phyloP scores from a whole-genome alignment of 139 green algal genomes.

The Chlamydomonas schloesseri region DNA sequence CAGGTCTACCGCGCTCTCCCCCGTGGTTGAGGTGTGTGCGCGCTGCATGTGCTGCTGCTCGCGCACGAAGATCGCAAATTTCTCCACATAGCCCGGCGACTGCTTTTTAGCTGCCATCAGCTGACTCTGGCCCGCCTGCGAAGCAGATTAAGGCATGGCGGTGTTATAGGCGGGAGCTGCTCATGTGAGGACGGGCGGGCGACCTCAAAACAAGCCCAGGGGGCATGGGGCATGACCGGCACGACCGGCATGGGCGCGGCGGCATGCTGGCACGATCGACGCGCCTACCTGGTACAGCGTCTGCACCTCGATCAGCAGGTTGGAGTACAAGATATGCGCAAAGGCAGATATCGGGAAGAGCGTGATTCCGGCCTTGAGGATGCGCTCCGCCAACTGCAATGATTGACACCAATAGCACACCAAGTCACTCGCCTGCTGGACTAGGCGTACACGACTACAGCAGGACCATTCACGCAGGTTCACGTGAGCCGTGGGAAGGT shows the following conservation, averaged over 20 bases:
- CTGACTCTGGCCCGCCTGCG: slow-evolving; percentile 5
- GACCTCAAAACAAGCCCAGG: no score
- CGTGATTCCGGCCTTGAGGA: slow-evolving; percentile 8
- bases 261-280: no score
- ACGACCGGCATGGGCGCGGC: no score
- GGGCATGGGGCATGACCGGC: no score
- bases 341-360: slow-evolving; percentile 26
- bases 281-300: background rate
- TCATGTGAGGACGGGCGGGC: no score
- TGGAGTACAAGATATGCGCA: slow-evolving; percentile 8
- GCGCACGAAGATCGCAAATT: slow-evolving; percentile 57
- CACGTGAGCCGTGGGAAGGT: no score
- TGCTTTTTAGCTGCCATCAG: slow-evolving; percentile 41
- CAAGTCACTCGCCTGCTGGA: no score
- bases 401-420: no score
- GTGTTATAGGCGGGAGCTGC: no score
- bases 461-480: no score
- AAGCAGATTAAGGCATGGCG: no score
- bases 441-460: no score
- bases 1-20: slow-evolving; percentile 2
- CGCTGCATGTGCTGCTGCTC: slow-evolving; percentile 56
- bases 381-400: background rate
- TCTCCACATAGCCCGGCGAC: background rate
- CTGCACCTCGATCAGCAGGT: slow-evolving; percentile 42
- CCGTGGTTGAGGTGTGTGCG: slow-evolving; percentile 15